Percentiles rank a stretch among this genome's conserved stretches.
These are phyloP conservation scores for Tulasnella sp. DNA, from an alignment of 768 basidiomycete genomes.

Conservation along the genomic window DNA sequence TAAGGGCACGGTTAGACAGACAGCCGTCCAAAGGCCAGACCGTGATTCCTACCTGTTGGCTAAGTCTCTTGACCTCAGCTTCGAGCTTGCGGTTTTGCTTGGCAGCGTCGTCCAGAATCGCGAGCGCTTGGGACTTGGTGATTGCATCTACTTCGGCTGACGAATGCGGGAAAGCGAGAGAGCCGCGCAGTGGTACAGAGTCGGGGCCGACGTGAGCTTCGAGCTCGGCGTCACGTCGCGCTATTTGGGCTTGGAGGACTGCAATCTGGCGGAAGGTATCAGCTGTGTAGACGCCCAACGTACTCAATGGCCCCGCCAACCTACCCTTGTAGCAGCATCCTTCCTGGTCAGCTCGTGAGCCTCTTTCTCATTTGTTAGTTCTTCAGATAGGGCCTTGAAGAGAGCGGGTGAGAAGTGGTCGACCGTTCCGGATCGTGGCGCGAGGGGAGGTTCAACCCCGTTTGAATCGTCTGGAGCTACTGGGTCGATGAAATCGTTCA, in stretches of 20 bases:
- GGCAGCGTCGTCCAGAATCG: background rate
- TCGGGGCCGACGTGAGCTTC: constrained; percentile 10
- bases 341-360: constrained; percentile 11
- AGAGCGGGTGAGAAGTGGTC: background rate
- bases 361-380: constrained; percentile 20
- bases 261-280: constrained; percentile 9
- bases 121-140: background rate
- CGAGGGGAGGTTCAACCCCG: background rate
- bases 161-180: background rate
- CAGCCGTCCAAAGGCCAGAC: background rate
- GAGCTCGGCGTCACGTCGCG: constrained; percentile 22
- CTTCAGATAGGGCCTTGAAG: constrained; percentile 11
- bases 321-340: constrained; percentile 14
- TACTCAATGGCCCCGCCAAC: background rate
- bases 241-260: constrained; percentile 13
- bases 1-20: background rate
- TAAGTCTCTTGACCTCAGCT: background rate
- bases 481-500: constrained; percentile 1
- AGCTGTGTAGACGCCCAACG: background rate
- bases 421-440: background rate
- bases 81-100: constrained; percentile 10
- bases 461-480: background rate
- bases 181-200: background rate
- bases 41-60: background rate
- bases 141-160: background rate